These are phyloP conservation scores for Galeopsis tetrahit DNA, from an alignment of 257 asterid species.

Conservation along the genomic window DNA sequence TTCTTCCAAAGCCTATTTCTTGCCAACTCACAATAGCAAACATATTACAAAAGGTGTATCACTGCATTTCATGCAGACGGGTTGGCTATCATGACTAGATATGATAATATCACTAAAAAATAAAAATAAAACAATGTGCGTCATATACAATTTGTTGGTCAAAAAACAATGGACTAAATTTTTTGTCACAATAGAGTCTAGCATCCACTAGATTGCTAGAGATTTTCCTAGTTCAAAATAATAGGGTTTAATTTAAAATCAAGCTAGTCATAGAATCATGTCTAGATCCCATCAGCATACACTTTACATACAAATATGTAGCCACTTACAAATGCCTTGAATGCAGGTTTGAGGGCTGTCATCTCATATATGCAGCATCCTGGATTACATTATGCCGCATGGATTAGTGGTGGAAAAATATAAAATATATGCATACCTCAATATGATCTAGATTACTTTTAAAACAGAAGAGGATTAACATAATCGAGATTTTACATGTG, in stretches of 20 bases:
- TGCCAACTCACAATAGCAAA: constrained; percentile 9
- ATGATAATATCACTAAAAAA: constrained; percentile 2
- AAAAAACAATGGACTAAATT: background rate
- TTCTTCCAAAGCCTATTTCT: constrained; percentile 22
- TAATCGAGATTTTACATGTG: constrained; percentile 6
- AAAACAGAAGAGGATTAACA: background rate
- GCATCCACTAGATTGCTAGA: background rate
- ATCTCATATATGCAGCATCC: constrained; percentile 96
- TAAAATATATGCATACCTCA: background rate
- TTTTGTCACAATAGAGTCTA: background rate
- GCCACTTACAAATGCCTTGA: constrained; percentile 95
- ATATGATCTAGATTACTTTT: constrained; percentile 18
- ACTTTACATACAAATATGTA: constrained; percentile 24
- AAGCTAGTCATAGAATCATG: constrained; percentile 13
- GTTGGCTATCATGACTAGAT: constrained; percentile 1
- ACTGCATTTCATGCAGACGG: constrained; percentile 7
- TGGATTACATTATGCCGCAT: constrained; percentile 41
- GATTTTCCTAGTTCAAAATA: constrained; percentile 9
- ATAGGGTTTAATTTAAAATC: constrained; percentile 12
- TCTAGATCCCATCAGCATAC: constrained; percentile 14
- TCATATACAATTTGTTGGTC: background rate
- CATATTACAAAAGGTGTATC: constrained; percentile 17
- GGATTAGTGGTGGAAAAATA: constrained; percentile 23
- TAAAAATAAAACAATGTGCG: background rate
- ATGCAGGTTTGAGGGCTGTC: constrained; percentile 90